Evolutionary conservation across 225 moss, liverwort and hornwort genomes (phyloP), one percentile per base, ranked within the genome.

Genomic region (Straminergon stramineum): DNA sequence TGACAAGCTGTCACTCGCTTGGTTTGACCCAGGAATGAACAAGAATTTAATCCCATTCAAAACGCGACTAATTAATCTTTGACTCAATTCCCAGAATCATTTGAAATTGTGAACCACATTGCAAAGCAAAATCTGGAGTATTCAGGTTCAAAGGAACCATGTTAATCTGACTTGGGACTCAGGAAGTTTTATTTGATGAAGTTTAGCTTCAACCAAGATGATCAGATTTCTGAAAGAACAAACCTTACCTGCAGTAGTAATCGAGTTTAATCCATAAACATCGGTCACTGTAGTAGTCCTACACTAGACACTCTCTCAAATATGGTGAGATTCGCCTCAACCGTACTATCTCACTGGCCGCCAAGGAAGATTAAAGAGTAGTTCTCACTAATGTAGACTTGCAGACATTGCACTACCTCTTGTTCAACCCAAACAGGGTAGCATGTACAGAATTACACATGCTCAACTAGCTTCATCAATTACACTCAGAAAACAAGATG

Each of bases 391-490:
- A 43, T 43, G 20, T 39, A 89, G 63, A 76, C 81, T 75, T 57
- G 85, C 85, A 85, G 66, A 82, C 39, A 82, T 82, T 84, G 83
- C 84, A 84, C 85, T 90, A 88, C 68, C 90, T 91, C 93, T 89
- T 83, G 89, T 92, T 91, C 90, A 92, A 91, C 93, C 91, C 93
- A 89, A 87, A 89, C 92, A 93, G 93, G 94, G 92, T 91, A 91
- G 89, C 92, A 88, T 81, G 77, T 90, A 90, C 92, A 93, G 90
- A 93, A 92, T 81, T 90, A 90, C 89, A 91, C 73, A 84, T 68
- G 86, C 86, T 85, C 83, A 80, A 84, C 77, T 84, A 81, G 81
- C 77, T 81, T 86, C 34, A 27, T 81, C 65, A 11, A 81, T 74
- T 82, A 56, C 65, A 75, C 85, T 88, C 80, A 18, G 27, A 83